phyloP scores from a whole-genome alignment of 257 asterid species.

The Euphrasia confusa region DNA sequence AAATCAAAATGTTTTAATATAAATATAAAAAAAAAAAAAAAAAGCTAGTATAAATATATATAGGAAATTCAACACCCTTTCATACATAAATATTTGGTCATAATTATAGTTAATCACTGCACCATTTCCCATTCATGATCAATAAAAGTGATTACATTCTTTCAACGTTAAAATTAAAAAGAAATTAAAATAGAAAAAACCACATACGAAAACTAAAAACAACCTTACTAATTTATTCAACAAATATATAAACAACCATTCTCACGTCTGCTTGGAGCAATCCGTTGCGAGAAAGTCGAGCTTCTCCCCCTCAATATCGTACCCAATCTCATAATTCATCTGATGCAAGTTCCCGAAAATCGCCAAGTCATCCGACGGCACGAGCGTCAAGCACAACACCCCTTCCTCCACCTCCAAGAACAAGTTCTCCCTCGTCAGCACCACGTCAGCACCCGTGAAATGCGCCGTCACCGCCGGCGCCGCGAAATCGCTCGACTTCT shows the following conservation, averaged over 20 bases:
- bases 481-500: not conserved
- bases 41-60: too few species aligned
- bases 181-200: too few species aligned
- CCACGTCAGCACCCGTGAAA: constrained; percentile 46
- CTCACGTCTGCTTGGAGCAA: constrained; percentile 31
- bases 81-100: too few species aligned
- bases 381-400: constrained; percentile 34
- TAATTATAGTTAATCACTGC: too few species aligned
- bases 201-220: too few species aligned
- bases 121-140: too few species aligned
- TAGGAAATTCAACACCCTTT: too few species aligned
- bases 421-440: constrained; percentile 23
- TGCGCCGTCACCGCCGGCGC: constrained; percentile 36
- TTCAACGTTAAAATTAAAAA: too few species aligned
- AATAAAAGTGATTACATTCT: too few species aligned
- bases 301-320: constrained; percentile 37
- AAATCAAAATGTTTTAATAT: too few species aligned
- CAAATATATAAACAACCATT: not conserved
- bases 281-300: constrained; percentile 37
- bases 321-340: constrained; percentile 39
- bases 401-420: constrained; percentile 42
- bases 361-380: constrained; percentile 28
- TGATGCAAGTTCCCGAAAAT: constrained; percentile 56
- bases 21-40: too few species aligned
- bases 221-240: too few species aligned